Evolutionary conservation across 306 rosid genomes (phyloP).

Genomic region (Begonia fuchsioides): DNA sequence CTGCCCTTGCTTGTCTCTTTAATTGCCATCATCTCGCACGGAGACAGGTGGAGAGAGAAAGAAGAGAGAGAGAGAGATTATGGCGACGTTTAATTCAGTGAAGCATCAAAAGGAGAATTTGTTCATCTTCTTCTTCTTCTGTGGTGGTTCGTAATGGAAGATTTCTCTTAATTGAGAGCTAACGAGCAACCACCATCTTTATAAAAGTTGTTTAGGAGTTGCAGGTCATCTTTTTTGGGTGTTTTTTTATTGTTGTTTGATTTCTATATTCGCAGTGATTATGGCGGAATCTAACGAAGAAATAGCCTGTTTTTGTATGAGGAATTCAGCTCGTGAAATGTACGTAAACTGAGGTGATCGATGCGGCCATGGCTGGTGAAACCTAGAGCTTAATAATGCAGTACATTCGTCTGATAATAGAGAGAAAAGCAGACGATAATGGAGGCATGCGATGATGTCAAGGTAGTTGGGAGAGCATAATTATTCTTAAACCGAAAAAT

Average conservation of each 20-base stretch:
- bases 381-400: too few relatives aligned
- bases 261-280: too few relatives aligned
- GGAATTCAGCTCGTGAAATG: too few relatives aligned
- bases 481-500: too few relatives aligned
- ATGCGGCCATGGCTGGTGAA: too few relatives aligned
- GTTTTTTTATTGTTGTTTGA: slow-evolving; percentile 2
- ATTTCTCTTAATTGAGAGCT: background rate
- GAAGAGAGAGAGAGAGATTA: background rate
- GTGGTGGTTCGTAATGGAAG: background rate
- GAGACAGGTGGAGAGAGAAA: slow-evolving; percentile 19
- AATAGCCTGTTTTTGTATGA: too few relatives aligned
- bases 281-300: too few relatives aligned
- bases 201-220: slow-evolving; percentile 9
- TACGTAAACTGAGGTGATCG: too few relatives aligned
- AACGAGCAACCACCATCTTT: background rate
- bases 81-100: background rate
- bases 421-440: too few relatives aligned
- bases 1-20: slow-evolving; percentile 30
- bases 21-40: slow-evolving; percentile 9
- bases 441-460: too few relatives aligned
- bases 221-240: slow-evolving; percentile 15
- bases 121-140: background rate
- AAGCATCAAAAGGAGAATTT: background rate
- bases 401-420: too few relatives aligned
- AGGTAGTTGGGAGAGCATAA: too few relatives aligned